phyloP scores from a whole-genome alignment of 345 rosid species.

The Rhodamnia rubescens region DNA sequence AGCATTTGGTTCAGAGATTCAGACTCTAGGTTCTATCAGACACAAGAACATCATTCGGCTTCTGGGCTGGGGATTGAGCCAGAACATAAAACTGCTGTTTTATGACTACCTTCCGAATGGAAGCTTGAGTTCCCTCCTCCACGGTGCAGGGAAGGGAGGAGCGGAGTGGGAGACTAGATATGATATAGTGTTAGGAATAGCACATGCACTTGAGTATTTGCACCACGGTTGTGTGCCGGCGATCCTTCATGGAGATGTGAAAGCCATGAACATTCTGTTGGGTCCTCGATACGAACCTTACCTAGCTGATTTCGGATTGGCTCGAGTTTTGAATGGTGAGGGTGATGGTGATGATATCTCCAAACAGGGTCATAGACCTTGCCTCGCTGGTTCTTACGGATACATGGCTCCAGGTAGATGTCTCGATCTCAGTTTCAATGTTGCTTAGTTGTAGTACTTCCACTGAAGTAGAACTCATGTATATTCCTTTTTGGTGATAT shows the following conservation, averaged over 20 bases:
- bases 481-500: neutral
- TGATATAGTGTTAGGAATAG: conserved; percentile 65
- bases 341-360: conserved; percentile 15
- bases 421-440: neutral
- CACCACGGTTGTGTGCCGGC: conserved; percentile 92
- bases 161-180: conserved; percentile 78
- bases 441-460: neutral
- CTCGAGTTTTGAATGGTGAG: conserved; percentile 24
- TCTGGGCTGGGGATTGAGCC: conserved; percentile 78
- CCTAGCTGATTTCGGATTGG: conserved; percentile 88
- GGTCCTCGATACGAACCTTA: conserved; percentile 65
- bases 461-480: neutral
- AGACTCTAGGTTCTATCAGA: conserved; percentile 73
- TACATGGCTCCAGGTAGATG: conserved; percentile 95
- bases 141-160: conserved; percentile 76
- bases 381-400: conserved; percentile 92
- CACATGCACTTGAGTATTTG: conserved; percentile 84
- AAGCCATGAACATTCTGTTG: conserved; percentile 85
- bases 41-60: conserved; percentile 79
- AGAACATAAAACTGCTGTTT: conserved; percentile 68
- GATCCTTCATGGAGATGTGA: conserved; percentile 91
- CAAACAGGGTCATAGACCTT: conserved; percentile 45
- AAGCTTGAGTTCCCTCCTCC: conserved; percentile 83
- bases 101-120: conserved; percentile 95
- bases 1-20: conserved; percentile 79